These are phyloP conservation scores for Blastobotrys capitulatus DNA, from an alignment of 1,139 yeast species.

Conservation along the genomic window DNA sequence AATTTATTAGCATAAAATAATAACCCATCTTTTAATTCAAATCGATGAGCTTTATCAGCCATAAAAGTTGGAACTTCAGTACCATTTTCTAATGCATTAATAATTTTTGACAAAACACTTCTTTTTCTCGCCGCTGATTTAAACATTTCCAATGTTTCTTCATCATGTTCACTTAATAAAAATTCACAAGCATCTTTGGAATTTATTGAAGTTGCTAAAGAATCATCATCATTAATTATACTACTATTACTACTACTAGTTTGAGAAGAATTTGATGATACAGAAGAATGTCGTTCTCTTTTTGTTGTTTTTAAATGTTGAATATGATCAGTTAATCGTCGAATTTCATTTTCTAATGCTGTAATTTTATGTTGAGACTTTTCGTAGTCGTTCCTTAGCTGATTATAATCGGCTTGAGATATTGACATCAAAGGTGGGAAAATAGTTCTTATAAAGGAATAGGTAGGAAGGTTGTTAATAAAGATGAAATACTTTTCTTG, in stretches of 20 bases:
- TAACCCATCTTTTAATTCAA: slow-evolving; percentile 3
- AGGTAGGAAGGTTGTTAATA: no score
- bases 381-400: not conserved
- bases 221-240: not conserved
- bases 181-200: not conserved
- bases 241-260: not conserved
- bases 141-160: not conserved
- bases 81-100: not conserved
- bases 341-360: slow-evolving; percentile 1
- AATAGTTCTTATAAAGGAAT: no score
- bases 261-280: not conserved
- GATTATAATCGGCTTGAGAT: not conserved
- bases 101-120: slow-evolving; percentile 1
- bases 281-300: not conserved
- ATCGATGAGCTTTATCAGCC: not conserved
- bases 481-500: no score
- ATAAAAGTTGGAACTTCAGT: not conserved
- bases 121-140: slow-evolving; percentile 1
- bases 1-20: slow-evolving; percentile 1
- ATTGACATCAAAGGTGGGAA: not conserved
- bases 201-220: not conserved
- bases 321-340: not conserved
- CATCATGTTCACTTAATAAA: not conserved
- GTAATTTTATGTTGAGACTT: slow-evolving; percentile 1
- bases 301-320: not conserved